Evolutionary conservation across 2,329 filamentous ascomycete species (phyloP).

Genomic region (Rutstroemia sp.): DNA sequence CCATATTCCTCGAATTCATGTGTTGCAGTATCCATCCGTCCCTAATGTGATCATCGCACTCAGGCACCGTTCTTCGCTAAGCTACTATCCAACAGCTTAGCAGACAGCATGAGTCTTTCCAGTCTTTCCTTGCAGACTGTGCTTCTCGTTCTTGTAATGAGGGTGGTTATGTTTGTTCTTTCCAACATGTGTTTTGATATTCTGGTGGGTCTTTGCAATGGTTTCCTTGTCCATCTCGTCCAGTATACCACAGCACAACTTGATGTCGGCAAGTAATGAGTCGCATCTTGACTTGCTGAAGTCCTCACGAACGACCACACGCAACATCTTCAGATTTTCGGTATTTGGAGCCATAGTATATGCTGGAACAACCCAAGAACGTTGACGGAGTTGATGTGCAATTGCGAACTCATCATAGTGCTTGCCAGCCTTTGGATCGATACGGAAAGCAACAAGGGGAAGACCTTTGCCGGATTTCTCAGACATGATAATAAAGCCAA

Average conservation of each 20-base stretch:
- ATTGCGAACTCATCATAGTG: slow-evolving; percentile 69
- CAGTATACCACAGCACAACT: slow-evolving; percentile 64
- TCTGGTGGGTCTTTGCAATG: slow-evolving; percentile 62
- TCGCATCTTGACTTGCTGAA: slow-evolving; percentile 81
- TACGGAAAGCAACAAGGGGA: slow-evolving; percentile 83
- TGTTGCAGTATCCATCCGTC: neutral
- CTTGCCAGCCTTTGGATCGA: slow-evolving; percentile 49
- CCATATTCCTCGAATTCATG: neutral
- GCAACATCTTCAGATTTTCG: slow-evolving; percentile 78
- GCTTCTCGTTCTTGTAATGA: slow-evolving; percentile 63
- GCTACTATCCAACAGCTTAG: slow-evolving; percentile 32
- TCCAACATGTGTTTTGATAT: slow-evolving; percentile 45
- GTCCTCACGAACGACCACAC: slow-evolving; percentile 88
- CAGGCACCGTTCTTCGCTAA: neutral
- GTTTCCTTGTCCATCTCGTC: slow-evolving; percentile 66
- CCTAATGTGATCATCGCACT: too few relatives aligned
- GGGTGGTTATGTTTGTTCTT: slow-evolving; percentile 42
- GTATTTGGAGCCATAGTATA: slow-evolving; percentile 83
- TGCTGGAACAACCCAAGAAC: slow-evolving; percentile 89
- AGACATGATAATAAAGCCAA: slow-evolving; percentile 87
- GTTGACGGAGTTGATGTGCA: slow-evolving; percentile 77
- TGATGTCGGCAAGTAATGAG: slow-evolving; percentile 68
- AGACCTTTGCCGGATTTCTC: slow-evolving; percentile 70
- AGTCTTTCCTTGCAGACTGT: slow-evolving; percentile 81
- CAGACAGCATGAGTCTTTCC: slow-evolving; percentile 88